A percentile compares a stretch with the other conserved stretches of the same genome.
Conservation (phyloP, 805 yeast species). For the Ogataea polymorpha region DNA sequence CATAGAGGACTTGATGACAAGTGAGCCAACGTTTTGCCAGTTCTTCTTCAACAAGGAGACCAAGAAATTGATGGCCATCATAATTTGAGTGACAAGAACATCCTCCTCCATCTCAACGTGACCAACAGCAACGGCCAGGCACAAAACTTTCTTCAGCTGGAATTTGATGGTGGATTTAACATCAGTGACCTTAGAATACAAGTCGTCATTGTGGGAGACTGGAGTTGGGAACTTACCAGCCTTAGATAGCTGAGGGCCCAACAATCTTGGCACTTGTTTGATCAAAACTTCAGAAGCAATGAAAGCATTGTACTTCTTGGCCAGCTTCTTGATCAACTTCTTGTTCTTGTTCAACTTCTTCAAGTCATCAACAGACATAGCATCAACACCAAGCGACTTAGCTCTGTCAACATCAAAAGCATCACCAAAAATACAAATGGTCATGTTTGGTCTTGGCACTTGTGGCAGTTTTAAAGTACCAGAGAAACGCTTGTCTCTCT, state of each 20-base stretch:
- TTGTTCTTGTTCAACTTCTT: slow-evolving; percentile 99
- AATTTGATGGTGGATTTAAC: slow-evolving; percentile 99
- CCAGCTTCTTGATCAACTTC: slow-evolving; percentile 98
- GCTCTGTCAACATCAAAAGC: slow-evolving; percentile 99
- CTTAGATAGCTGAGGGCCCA: slow-evolving; percentile 99
- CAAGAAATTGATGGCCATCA: slow-evolving; percentile 98
- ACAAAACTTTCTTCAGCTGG: slow-evolving; percentile 99
- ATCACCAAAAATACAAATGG: slow-evolving; percentile 99
- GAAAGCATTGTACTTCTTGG: slow-evolving; percentile 99
- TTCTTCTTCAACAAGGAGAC: slow-evolving; percentile 99
- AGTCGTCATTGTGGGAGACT: slow-evolving; percentile 98
- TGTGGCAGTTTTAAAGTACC: slow-evolving; percentile 97
- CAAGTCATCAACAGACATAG: slow-evolving; percentile 99
- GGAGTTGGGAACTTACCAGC: slow-evolving; percentile 99
- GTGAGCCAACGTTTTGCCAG: slow-evolving; percentile 99
- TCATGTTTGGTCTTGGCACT: slow-evolving; percentile 99
- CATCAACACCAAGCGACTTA: slow-evolving; percentile 97
- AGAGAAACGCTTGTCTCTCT: slow-evolving; percentile 99
- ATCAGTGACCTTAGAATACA: slow-evolving; percentile 92
- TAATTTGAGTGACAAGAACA: slow-evolving; percentile 91
- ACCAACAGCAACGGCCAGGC: slow-evolving; percentile 99
- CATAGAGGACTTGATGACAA: slow-evolving; percentile 98
- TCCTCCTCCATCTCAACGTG: slow-evolving; percentile 99
- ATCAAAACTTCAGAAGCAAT: slow-evolving; percentile 98
- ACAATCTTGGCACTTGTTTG: slow-evolving; percentile 99